Conservation (phyloP, 805 yeast genomes). For the Pichia membranifaciens region DNA sequence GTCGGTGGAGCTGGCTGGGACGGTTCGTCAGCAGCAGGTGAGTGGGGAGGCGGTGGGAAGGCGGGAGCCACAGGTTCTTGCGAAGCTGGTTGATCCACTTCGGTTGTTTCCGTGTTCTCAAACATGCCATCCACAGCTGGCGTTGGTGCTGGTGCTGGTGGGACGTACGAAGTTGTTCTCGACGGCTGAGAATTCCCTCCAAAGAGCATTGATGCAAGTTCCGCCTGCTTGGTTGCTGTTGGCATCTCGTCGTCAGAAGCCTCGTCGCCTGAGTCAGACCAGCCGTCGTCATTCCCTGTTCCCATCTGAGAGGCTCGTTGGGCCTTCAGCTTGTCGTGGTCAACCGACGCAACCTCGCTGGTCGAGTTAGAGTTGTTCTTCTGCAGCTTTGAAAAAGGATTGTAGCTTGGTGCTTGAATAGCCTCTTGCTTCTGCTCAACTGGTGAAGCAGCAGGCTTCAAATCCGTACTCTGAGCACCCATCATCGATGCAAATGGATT, state of each 20-base stretch:
- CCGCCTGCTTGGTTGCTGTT: conserved; percentile 48
- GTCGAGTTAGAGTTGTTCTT: conserved; percentile 9
- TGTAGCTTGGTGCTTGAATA: conserved; percentile 27
- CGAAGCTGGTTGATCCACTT: too few species aligned
- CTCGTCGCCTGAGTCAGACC: conserved; percentile 37
- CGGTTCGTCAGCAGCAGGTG: conserved; percentile 6
- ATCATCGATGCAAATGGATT: conserved; percentile 18
- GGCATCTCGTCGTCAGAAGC: conserved; percentile 43
- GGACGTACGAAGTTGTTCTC: conserved; percentile 21
- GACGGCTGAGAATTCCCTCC: conserved; percentile 34
- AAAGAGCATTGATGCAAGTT: conserved; percentile 48
- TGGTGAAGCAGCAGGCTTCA: conserved; percentile 1
- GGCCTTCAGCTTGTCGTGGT: conserved; percentile 55
- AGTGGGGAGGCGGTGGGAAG: not conserved
- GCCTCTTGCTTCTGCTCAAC: not conserved
- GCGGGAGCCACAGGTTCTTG: not conserved
- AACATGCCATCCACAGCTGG: not conserved
- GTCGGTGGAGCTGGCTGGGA: conserved; percentile 11
- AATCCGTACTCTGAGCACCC: not conserved
- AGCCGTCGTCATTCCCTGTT: conserved; percentile 35
- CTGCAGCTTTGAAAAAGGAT: conserved; percentile 57
- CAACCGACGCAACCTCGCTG: conserved; percentile 33
- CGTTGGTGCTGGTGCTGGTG: conserved; percentile 8
- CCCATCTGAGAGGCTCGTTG: conserved; percentile 73
- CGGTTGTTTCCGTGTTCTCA: not conserved